phyloP scores from a whole-genome alignment of 176 grass and related monocot genomes.

The Paspalum vaginatum region DNA sequence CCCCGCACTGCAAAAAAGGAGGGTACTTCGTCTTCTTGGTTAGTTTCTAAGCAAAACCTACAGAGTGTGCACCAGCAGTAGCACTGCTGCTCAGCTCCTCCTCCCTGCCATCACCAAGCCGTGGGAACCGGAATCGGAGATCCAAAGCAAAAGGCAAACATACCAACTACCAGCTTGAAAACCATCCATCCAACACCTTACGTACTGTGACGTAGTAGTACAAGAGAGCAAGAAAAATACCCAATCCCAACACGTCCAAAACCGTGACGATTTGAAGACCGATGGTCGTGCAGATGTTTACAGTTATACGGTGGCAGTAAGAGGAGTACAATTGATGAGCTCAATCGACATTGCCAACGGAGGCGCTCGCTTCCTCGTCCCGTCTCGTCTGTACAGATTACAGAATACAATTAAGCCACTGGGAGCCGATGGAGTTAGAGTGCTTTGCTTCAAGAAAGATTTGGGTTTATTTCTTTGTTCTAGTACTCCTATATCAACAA shows the following conservation, averaged over 20 bases:
- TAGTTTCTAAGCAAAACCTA: conserved; percentile 22
- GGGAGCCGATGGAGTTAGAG: conserved; percentile 25
- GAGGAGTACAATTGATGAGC: neutral
- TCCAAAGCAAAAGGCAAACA: neutral
- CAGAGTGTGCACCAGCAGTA: neutral
- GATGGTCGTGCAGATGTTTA: neutral
- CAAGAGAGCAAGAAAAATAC: neutral
- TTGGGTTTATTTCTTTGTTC: neutral
- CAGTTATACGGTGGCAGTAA: neutral
- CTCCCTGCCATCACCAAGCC: neutral
- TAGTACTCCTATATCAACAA: conserved; percentile 44
- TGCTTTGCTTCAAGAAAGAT: conserved; percentile 17
- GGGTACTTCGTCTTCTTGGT: neutral
- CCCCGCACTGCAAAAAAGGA: neutral
- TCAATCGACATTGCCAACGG: neutral
- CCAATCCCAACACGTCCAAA: neutral
- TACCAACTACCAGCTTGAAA: neutral
- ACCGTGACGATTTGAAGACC: neutral
- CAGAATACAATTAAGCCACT: conserved; percentile 3
- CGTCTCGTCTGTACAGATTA: conserved; percentile 51
- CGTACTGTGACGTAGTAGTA: neutral
- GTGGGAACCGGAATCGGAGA: neutral
- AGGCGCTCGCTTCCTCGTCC: conserved; percentile 6
- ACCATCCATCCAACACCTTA: neutral
- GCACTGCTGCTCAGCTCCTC: neutral